Evolutionary conservation across 306 rosid genomes (phyloP), one percentile per base, ranked within the genome.

Genomic region (Quercus agrifolia): DNA sequence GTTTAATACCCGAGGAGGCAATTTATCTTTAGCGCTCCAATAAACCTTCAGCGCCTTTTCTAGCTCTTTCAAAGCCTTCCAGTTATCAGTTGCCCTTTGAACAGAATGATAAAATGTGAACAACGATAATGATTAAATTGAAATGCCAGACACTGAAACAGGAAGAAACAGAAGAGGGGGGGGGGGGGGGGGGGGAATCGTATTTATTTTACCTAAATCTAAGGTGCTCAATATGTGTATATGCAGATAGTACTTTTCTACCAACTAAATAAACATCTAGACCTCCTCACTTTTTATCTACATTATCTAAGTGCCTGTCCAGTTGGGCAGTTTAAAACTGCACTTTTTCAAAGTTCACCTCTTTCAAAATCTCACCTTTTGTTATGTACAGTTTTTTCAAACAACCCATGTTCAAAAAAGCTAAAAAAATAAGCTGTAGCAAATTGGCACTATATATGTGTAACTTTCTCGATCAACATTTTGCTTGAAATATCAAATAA

Each of bases 1-100:
- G 57, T 41, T 38, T 78, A 77, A 13, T 90, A 95, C 99, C 97
- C 98, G 83, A 1, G 98, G 99, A 81, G 98, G 98, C 81, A 95
- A 80, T 56, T 89, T 85, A 83, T 95, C 97, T 85, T 93, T 91
- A 57, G 98, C 94, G 5, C 86, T 77, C 98, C 97, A 84, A 52
- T 80, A 95, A 52, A 93, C 93, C 87, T 90, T 88, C 2, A 95
- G 68, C 9, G 99, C 99, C 87, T 93, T 89, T 87, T 93, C 98
- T 28, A 95, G 86, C 87, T 93, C 99, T 86, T 93, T 95, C 85
- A 95, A 85, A 49, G 83, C 86, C 84, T 88, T 93, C 99, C 99
- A 95, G 81, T 95, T 95, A 70, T 91, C 96, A 58, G 67, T 44
- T 54, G 99, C 93, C 82, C 98, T 91, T 85, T 33, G 69, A 41